Base-by-base conservation (phyloP, 306 rosid species). In the Prunus fruticosa region DNA sequence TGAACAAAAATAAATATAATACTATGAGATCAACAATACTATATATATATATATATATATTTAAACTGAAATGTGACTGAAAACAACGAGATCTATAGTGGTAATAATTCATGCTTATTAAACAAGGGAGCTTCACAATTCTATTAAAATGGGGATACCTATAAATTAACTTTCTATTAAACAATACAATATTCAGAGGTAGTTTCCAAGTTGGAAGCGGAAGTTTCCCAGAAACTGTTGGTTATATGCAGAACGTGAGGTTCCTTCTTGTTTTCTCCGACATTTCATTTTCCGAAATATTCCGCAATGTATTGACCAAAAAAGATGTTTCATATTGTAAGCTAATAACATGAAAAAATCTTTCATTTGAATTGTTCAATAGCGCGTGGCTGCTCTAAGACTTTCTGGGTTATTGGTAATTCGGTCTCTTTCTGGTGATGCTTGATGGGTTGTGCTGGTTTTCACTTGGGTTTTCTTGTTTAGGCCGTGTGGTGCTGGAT, bases 211-310 rank as follows among this genome's bases (percentile, higher is more conserved):
- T 61, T 47, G 53, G 46, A 62, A 27, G 28, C 12, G 74, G 86
- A 79, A 81, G 74, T 49, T 86, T 81, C 90, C 68, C 13, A 63
- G 86, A 65, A 83, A 54, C 6, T n/a, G 18, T 4, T 22, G 20
- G 10, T 41, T 45, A 58, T 47, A 23, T 16, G 20, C 49, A 43
- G 75, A 76, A 51, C 74, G 57, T 67, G 30, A 20, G 51, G 51
- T 30, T 43, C 20, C 58, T 57, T 77, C 76, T 75, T 18, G 76
- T 69, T 61, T 72, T 78, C 23, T 72, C 75, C 77, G 74, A 50
- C 73, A 47, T 20, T 69, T 46, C 6, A 8, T 11, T 38, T 32
- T 43, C 9, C 65, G 18, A 47, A 23, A 34, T 73, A 67, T 69
- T 19, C 54, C 73, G 51, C 22, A 20, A 58, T 15, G 38, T 47